Evolutionary conservation across 2,329 filamentous ascomycete species (phyloP).

Genomic region (Colletotrichum eleusines): DNA sequence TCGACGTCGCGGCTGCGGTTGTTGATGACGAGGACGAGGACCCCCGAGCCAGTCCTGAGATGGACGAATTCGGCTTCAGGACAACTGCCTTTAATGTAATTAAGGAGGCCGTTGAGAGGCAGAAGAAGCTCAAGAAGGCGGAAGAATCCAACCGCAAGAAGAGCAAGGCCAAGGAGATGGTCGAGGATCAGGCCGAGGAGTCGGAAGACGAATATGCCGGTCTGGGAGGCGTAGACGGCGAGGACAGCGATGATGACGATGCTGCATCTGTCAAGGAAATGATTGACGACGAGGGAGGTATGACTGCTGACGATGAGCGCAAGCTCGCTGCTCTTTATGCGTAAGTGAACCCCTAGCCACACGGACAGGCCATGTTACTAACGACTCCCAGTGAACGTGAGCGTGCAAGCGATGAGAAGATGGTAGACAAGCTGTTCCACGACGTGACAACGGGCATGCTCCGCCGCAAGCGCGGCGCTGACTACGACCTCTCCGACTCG

Average conservation of each 20-base stretch:
- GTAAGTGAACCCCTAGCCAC: slow-evolving; percentile 67
- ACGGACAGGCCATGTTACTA: slow-evolving; percentile 12
- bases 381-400: slow-evolving; percentile 74
- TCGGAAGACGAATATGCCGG: slow-evolving; percentile 99
- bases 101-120: slow-evolving; percentile 71
- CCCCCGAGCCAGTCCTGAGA: slow-evolving; percentile 43
- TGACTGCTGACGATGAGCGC: slow-evolving; percentile 78
- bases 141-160: slow-evolving; percentile 84
- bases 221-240: slow-evolving; percentile 88
- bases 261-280: slow-evolving; percentile 81
- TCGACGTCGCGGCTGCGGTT: slow-evolving; percentile 52
- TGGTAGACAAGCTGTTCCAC: slow-evolving; percentile 90
- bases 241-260: slow-evolving; percentile 82
- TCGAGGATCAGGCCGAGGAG: slow-evolving; percentile 95
- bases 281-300: slow-evolving; percentile 86
- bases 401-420: slow-evolving; percentile 84
- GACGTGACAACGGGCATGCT: slow-evolving; percentile 92
- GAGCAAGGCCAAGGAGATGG: slow-evolving; percentile 86
- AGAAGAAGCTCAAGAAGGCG: slow-evolving; percentile 64
- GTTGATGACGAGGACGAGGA: slow-evolving; percentile 58
- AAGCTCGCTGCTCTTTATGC: slow-evolving; percentile 89
- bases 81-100: slow-evolving; percentile 76
- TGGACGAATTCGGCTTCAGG: slow-evolving; percentile 53
- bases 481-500: slow-evolving; percentile 89
- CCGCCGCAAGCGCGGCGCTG: slow-evolving; percentile 83